Evolutionary conservation across 2,329 filamentous ascomycete genomes (phyloP).

Genomic region (Clarireedia paspali): DNA sequence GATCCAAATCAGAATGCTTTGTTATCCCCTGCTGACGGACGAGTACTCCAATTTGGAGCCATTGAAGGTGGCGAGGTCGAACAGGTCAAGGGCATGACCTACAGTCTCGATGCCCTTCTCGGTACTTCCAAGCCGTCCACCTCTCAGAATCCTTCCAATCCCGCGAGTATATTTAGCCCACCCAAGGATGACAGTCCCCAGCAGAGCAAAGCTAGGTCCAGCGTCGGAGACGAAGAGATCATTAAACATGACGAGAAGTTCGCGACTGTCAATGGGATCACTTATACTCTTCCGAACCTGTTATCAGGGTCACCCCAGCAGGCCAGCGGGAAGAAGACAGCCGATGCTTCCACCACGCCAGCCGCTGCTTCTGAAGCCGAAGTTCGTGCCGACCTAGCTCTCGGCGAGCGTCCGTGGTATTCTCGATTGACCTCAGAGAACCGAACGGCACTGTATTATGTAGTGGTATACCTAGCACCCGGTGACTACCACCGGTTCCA

Average conservation of each 20-base stretch:
- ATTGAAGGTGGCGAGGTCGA: slow-evolving; percentile 94
- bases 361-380: slow-evolving; percentile 69
- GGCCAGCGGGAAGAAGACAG: slow-evolving; percentile 36
- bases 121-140: slow-evolving; percentile 53
- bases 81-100: slow-evolving; percentile 98
- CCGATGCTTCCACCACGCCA: slow-evolving; percentile 66
- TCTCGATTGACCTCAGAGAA: slow-evolving; percentile 53
- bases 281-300: slow-evolving; percentile 83
- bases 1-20: slow-evolving; percentile 75
- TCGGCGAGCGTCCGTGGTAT: slow-evolving; percentile 65
- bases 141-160: slow-evolving; percentile 23
- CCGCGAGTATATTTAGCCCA: slow-evolving; percentile 41
- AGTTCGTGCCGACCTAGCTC: slow-evolving; percentile 76
- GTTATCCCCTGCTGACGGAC: slow-evolving; percentile 83
- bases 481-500: slow-evolving; percentile 99
- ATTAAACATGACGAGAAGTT: slow-evolving; percentile 86
- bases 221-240: slow-evolving; percentile 46
- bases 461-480: slow-evolving; percentile 89
- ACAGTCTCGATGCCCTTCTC: slow-evolving; percentile 86
- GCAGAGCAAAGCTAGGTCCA: slow-evolving; percentile 22
- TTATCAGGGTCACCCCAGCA: slow-evolving; percentile 60
- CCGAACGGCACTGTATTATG: slow-evolving; percentile 78
- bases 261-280: slow-evolving; percentile 87
- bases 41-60: slow-evolving; percentile 82
- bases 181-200: slow-evolving; percentile 14